Evolutionary conservation across 208 protist species (phyloP), one percentile per base, ranked within the genome.

Genomic region (Wallacemonas sp.): DNA sequence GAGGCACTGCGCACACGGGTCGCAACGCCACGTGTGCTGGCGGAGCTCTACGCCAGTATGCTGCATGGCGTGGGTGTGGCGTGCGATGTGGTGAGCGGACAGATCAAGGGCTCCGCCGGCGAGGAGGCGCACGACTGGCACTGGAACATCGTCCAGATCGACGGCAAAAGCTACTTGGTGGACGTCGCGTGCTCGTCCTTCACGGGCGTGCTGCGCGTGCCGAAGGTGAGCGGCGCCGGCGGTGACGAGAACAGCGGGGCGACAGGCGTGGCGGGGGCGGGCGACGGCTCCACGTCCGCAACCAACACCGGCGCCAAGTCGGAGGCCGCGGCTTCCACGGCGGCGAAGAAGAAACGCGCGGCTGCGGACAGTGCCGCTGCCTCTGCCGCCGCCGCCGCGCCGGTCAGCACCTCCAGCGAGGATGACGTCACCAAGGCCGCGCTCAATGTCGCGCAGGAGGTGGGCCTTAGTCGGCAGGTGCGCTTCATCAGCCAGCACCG

Each of bases 71-170:
- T 80, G 6, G 73, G 77, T 0, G 57, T 96, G 29, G 34, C 34
- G 21, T 68, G 67, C 44, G 76, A 78, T 1, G 83, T 92, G 11
- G 85, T 96, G 29, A 61, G 52, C 0, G 90, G 90, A 1, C 68
- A 60, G 65, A 9, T 92, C 2, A 85, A 90, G 33, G 83, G 86
- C 9, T 55, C 70, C 21, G 71, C 68, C 0, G 62, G 82, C 6
- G 78, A 80, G 41, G 86, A 93, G 65, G 14, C 66, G 32, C 48
- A 87, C 19, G 69, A 78, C 36, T 95, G 89, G 89, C 57, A 60
- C 24, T 95, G 89, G 89, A 95, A 95, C 47, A 52, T 79, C 11
- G 84, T 95, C 36, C 26, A 43, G 3, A 67, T 90, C 16, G 72
- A 80, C 11, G 71, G 73, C 1, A 41, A 49, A n/a, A 55, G 52